These are phyloP conservation scores for Suhomyces ambrosiae DNA, from an alignment of 1,139 yeast species.

Conservation along the genomic window DNA sequence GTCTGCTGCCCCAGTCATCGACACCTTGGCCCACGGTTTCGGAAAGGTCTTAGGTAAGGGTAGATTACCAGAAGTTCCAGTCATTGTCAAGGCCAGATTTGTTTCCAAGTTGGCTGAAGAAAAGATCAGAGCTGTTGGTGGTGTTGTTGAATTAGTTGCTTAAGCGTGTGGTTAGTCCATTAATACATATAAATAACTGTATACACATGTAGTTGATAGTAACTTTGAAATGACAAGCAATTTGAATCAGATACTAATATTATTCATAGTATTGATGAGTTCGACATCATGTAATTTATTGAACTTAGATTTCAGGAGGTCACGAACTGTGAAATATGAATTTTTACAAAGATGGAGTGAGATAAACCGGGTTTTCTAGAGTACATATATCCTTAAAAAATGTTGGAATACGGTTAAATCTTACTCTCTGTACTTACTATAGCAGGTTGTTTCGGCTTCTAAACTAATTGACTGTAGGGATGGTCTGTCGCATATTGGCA, in stretches of 20 bases:
- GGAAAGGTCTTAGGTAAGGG: constrained; percentile 99
- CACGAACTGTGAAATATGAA: no score
- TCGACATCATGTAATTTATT: no score
- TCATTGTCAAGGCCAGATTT: constrained; percentile 98
- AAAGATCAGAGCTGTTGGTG: constrained; percentile 99
- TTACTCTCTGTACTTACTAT: no score
- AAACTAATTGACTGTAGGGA: background rate
- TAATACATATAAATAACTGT: constrained; percentile 19
- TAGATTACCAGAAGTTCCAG: constrained; percentile 96
- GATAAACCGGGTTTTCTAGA: no score
- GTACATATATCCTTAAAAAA: no score
- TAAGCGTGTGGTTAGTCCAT: constrained; percentile 41
- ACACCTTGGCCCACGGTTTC: constrained; percentile 99
- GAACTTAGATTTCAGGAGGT: no score
- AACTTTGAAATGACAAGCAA: background rate
- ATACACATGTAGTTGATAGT: constrained; percentile 2
- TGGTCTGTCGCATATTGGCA: no score
- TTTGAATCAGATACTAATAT: no score
- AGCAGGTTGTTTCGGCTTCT: constrained; percentile 1
- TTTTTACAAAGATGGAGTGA: no score
- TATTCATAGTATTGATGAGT: background rate
- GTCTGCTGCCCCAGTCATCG: constrained; percentile 97
- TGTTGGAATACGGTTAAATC: no score
- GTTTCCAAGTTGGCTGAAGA: constrained; percentile 99
- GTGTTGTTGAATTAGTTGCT: constrained; percentile 99